These are phyloP conservation scores for Mycosphaerelloides madeirae DNA, from an alignment of 2,329 filamentous ascomycete genomes.

Conservation along the genomic window DNA sequence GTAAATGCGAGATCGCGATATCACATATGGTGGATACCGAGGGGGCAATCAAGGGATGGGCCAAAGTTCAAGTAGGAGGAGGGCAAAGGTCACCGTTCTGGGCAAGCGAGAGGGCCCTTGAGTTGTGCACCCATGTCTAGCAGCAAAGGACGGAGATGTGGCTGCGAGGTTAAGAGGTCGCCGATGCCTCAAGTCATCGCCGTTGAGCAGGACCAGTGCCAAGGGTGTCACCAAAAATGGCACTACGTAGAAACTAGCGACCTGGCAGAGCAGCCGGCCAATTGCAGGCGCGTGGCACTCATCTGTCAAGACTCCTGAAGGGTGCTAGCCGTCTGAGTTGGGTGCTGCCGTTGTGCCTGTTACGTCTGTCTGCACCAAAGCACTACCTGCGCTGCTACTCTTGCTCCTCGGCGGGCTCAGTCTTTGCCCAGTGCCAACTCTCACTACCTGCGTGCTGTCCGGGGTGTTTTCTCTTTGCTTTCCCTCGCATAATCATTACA, in stretches of 20 bases:
- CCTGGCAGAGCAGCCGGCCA: conserved; percentile 8
- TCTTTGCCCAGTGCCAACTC: too few relatives aligned
- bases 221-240: conserved; percentile 10
- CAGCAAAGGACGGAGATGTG: conserved; percentile 3
- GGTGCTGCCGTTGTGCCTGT: conserved; percentile 1
- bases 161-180: conserved; percentile 7
- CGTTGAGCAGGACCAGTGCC: conserved; percentile 2
- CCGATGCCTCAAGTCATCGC: conserved; percentile 1
- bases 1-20: too few relatives aligned
- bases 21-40: too few relatives aligned
- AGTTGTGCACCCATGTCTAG: neutral
- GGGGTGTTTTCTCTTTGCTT: too few relatives aligned
- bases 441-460: too few relatives aligned
- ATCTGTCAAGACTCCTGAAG: conserved; percentile 10
- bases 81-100: conserved; percentile 4
- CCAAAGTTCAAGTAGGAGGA: neutral
- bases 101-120: neutral
- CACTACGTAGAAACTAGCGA: too few relatives aligned
- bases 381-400: too few relatives aligned
- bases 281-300: conserved; percentile 8
- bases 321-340: too few relatives aligned
- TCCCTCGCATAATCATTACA: too few relatives aligned
- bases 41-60: too few relatives aligned
- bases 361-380: conserved; percentile 8
- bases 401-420: conserved; percentile 5